Evolutionary conservation across 768 basidiomycete species (phyloP).

Genomic region (Russula sp.): DNA sequence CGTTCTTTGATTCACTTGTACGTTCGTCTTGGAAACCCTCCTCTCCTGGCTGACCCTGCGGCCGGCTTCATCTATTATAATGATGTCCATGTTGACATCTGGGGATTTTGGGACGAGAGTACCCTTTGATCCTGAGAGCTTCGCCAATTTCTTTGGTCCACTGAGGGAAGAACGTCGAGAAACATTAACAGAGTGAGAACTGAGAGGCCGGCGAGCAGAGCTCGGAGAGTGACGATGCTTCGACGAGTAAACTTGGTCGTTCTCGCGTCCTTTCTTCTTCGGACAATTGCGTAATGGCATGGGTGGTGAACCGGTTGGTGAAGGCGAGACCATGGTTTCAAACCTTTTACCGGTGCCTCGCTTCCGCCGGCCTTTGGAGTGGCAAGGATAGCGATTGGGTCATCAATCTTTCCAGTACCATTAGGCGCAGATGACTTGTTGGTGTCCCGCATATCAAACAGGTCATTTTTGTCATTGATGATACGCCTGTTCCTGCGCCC

Average conservation of each 20-base stretch:
- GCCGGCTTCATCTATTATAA: constrained; percentile 61
- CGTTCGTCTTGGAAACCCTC: constrained; percentile 50
- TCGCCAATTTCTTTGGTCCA: constrained; percentile 33
- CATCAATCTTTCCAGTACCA: neutral
- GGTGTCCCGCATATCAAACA: constrained; percentile 17
- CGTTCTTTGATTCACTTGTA: constrained; percentile 38
- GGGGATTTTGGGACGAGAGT: constrained; percentile 42
- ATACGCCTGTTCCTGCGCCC: constrained; percentile 62
- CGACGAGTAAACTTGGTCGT: constrained; percentile 8
- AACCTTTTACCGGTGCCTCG: constrained; percentile 2
- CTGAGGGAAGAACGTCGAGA: constrained; percentile 37
- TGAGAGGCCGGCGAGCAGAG: constrained; percentile 42
- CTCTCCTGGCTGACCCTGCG: constrained; percentile 57
- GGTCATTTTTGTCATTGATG: constrained; percentile 42
- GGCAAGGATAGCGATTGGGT: neutral
- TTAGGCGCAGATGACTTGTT: neutral
- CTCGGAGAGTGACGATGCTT: constrained; percentile 9
- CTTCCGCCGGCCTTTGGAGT: constrained; percentile 6
- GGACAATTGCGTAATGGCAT: constrained; percentile 20
- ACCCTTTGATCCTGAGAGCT: constrained; percentile 18
- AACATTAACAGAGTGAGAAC: constrained; percentile 40
- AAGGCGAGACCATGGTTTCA: neutral
- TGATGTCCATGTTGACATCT: constrained; percentile 62
- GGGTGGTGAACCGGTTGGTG: constrained; percentile 20
- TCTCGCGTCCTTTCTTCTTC: constrained; percentile 29